Evolutionary conservation across 192 early-diverging fungal species (phyloP).

Genomic region (Coemansia sp.): DNA sequence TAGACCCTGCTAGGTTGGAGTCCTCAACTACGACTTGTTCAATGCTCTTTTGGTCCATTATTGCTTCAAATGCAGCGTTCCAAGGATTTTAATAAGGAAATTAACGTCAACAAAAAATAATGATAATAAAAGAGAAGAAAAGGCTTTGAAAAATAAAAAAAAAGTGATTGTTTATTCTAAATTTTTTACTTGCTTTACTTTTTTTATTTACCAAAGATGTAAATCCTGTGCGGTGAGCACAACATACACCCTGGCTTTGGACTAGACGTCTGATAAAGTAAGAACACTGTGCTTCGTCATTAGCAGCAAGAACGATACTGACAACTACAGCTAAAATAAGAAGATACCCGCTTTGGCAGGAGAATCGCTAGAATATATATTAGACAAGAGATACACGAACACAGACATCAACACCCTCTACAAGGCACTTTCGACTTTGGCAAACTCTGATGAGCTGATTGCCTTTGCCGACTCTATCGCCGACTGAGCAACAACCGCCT

Average conservation of each 20-base stretch:
- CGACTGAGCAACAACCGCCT: slow-evolving; percentile 42
- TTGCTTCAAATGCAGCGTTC: neutral
- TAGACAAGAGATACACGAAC: slow-evolving; percentile 1
- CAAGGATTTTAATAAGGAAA: slow-evolving; percentile 2
- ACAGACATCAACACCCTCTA: neutral
- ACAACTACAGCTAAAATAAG: too few relatives aligned
- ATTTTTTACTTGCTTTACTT: neutral
- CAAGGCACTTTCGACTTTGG: slow-evolving; percentile 18
- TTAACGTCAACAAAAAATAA: neutral
- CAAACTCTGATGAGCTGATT: slow-evolving; percentile 36
- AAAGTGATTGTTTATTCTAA: neutral
- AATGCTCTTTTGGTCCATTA: neutral
- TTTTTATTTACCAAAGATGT: neutral
- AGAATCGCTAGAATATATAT: neutral
- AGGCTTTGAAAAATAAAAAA: neutral
- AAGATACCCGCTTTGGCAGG: too few relatives aligned
- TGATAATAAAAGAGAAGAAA: neutral
- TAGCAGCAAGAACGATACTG: too few relatives aligned
- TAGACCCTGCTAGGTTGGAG: neutral
- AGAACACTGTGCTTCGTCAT: too few relatives aligned
- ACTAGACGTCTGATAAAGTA: too few relatives aligned
- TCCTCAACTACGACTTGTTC: neutral
- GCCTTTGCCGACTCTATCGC: slow-evolving; percentile 24
- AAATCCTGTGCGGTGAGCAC: too few relatives aligned
- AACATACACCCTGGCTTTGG: too few relatives aligned